A percentile compares a stretch with the other conserved stretches of the same genome.
Conservation (phyloP, 768 basidiomycete genomes). For the Boletus tomentosulus region DNA sequence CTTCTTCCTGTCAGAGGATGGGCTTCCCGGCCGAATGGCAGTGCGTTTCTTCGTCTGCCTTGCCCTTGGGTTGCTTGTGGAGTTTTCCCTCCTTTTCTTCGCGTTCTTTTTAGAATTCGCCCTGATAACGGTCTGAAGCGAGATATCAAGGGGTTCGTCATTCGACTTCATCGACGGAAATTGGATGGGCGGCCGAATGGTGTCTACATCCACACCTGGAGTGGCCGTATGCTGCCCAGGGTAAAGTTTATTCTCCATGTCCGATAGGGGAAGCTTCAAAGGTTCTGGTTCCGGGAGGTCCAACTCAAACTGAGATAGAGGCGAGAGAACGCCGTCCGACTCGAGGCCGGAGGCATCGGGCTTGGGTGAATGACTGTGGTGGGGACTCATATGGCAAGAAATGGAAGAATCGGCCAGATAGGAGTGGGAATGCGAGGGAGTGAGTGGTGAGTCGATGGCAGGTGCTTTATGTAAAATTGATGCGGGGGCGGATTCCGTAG, state of each 20-base stretch:
- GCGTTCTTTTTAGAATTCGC: neutral
- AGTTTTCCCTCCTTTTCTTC: constrained; percentile 9
- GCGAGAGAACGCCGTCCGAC: constrained; percentile 11
- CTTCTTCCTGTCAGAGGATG: neutral
- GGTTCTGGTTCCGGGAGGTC: constrained; percentile 19
- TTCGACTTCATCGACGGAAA: constrained; percentile 1
- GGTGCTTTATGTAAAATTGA: neutral
- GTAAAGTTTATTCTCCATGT: constrained; percentile 18
- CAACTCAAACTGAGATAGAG: constrained; percentile 24
- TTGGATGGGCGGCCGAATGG: neutral
- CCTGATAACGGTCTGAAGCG: neutral
- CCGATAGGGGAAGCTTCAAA: constrained; percentile 17
- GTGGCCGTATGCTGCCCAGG: constrained; percentile 2
- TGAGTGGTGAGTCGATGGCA: neutral
- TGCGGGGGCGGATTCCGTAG: constrained; percentile 4
- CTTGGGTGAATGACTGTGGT: neutral
- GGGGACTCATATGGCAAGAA: neutral
- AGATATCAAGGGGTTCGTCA: neutral
- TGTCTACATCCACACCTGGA: neutral
- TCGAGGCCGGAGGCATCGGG: neutral
- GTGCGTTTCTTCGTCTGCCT: constrained; percentile 8
- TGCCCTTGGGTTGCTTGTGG: neutral
- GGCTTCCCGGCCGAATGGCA: neutral
- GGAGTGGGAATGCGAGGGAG: neutral
- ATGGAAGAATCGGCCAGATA: neutral